phyloP scores from a whole-genome alignment of 192 early-diverging fungal species.

The Chytriomyces hyalinus region DNA sequence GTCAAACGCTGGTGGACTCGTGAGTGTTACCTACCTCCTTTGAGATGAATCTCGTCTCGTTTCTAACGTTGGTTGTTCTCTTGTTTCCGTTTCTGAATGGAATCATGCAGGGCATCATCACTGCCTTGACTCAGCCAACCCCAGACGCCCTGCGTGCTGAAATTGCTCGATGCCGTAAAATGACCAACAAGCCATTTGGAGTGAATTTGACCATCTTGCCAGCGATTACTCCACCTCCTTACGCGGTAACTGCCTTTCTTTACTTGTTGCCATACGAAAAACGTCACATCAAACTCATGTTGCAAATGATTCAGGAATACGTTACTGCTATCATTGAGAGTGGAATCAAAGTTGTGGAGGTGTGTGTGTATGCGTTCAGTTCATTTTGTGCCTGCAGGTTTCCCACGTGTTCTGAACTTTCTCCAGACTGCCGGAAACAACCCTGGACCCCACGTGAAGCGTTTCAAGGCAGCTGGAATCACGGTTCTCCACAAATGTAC shows the following conservation, averaged over 20 bases:
- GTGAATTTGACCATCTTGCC: slow-evolving; percentile 83
- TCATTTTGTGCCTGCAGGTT: neutral
- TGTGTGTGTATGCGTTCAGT: neutral
- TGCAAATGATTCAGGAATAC: slow-evolving; percentile 54
- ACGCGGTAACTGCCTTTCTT: slow-evolving; percentile 51
- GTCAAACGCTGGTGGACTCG: slow-evolving; percentile 78
- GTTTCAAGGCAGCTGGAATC: slow-evolving; percentile 70
- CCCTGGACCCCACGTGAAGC: slow-evolving; percentile 73
- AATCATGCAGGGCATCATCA: slow-evolving; percentile 60
- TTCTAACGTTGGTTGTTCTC: neutral
- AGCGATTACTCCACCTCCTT: slow-evolving; percentile 81
- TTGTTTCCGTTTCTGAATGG: neutral
- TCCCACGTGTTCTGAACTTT: neutral
- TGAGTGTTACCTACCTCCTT: slow-evolving; percentile 10
- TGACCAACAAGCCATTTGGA: slow-evolving; percentile 82
- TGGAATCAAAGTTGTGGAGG: slow-evolving; percentile 80
- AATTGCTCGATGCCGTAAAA: slow-evolving; percentile 71
- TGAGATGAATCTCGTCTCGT: neutral
- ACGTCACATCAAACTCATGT: neutral
- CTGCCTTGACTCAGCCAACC: slow-evolving; percentile 79
- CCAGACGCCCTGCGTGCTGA: slow-evolving; percentile 75
- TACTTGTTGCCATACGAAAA: neutral
- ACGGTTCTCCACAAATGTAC: slow-evolving; percentile 85
- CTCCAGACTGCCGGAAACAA: slow-evolving; percentile 80
- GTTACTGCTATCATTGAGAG: slow-evolving; percentile 73